Percentiles rank a stretch among this genome's conserved stretches.
Evolutionary conservation across 371 early-diverging fungal genomes (phyloP).

Genomic region (Apophysomyces trapeziformis): DNA sequence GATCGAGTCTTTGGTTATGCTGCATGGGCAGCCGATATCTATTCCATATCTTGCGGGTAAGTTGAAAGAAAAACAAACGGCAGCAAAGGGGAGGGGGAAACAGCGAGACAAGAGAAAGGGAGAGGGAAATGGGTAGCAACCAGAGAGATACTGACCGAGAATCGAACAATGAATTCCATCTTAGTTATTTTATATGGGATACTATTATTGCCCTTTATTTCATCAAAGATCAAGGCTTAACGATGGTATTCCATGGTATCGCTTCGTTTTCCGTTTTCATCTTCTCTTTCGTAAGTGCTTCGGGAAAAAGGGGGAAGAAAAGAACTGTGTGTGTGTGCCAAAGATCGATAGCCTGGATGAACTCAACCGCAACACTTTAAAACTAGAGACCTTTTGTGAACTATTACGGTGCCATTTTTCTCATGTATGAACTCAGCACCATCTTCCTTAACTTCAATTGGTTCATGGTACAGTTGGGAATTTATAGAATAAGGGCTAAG

Average conservation of each 20-base stretch:
- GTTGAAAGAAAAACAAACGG: constrained; percentile 1
- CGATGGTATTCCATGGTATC: constrained; percentile 86
- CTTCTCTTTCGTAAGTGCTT: constrained; percentile 69
- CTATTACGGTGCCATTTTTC: constrained; percentile 86
- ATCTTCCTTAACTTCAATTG: constrained; percentile 93
- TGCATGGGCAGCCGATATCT: constrained; percentile 71
- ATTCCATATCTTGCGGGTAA: constrained; percentile 86
- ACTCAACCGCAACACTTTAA: neutral
- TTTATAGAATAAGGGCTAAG: neutral
- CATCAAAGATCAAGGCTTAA: constrained; percentile 70
- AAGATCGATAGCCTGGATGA: neutral
- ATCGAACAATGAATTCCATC: too few species aligned
- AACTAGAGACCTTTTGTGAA: constrained; percentile 79
- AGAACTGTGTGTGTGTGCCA: too few species aligned
- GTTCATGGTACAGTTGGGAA: constrained; percentile 68
- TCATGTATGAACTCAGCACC: constrained; percentile 91
- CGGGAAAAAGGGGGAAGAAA: too few species aligned
- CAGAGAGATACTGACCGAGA: too few species aligned
- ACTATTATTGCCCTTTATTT: constrained; percentile 71
- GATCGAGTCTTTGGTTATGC: constrained; percentile 83
- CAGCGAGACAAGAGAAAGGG: neutral
- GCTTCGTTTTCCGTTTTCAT: constrained; percentile 79
- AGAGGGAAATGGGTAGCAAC: neutral
- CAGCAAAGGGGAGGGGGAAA: neutral
- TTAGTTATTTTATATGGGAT: constrained; percentile 94